These are phyloP conservation scores for Boletales sp. DNA, from an alignment of 768 basidiomycete genomes.

Conservation along the genomic window DNA sequence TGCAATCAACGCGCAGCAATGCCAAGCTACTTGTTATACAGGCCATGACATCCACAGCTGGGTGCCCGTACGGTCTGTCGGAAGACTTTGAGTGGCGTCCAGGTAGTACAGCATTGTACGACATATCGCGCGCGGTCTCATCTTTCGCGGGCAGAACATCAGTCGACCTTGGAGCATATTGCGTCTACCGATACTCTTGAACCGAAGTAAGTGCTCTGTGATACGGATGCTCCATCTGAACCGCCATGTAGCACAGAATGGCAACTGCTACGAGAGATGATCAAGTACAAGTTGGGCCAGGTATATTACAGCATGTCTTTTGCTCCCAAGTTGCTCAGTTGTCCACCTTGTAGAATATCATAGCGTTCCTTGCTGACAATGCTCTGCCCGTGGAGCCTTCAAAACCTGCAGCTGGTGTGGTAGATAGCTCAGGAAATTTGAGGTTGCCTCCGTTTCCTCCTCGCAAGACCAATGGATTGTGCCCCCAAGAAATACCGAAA, in stretches of 20 bases:
- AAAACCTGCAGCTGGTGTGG: slow-evolving; percentile 32
- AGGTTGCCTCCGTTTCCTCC: slow-evolving; percentile 73
- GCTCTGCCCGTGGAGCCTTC: slow-evolving; percentile 39
- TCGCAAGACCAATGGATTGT: slow-evolving; percentile 46
- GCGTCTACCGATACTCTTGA: slow-evolving; percentile 64
- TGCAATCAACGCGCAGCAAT: neutral
- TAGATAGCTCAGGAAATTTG: slow-evolving; percentile 49
- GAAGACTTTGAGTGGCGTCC: slow-evolving; percentile 46
- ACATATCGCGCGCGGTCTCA: slow-evolving; percentile 1
- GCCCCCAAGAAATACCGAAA: slow-evolving; percentile 52
- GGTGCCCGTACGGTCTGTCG: slow-evolving; percentile 8
- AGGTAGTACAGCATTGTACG: slow-evolving; percentile 35
- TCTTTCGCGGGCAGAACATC: slow-evolving; percentile 46
- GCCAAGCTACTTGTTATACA: neutral
- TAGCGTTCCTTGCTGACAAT: slow-evolving; percentile 41
- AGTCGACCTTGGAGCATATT: slow-evolving; percentile 54
- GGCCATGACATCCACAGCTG: slow-evolving; percentile 19
- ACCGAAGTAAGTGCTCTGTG: slow-evolving; percentile 36
- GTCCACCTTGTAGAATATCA: slow-evolving; percentile 42
- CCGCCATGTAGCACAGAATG: slow-evolving; percentile 56
- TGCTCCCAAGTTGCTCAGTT: neutral
- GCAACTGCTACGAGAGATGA: slow-evolving; percentile 61
- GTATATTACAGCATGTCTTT: slow-evolving; percentile 33
- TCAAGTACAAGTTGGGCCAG: slow-evolving; percentile 69
- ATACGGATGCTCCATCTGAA: slow-evolving; percentile 11